A percentile compares a stretch with the other conserved stretches of the same genome.
Evolutionary conservation across 2,329 filamentous ascomycete genomes (phyloP).

Genomic region (Aspergillus sp.): DNA sequence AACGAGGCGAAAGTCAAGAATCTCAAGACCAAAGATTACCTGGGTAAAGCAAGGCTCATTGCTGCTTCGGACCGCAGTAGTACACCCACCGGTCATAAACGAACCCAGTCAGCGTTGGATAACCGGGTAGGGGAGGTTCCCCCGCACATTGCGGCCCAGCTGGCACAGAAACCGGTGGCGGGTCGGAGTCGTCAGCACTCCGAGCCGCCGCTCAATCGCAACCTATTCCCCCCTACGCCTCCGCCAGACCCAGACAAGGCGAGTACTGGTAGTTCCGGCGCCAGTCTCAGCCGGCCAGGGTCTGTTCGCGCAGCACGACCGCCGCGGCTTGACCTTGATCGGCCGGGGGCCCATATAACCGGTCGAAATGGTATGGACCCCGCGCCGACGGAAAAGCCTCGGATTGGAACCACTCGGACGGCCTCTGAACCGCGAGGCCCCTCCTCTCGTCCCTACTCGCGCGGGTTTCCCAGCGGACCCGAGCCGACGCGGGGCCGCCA

Average conservation of each 20-base stretch:
- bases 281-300: constrained; percentile 43
- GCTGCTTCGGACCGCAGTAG: constrained; percentile 80
- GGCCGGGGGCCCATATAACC: constrained; percentile 26
- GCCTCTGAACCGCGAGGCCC: constrained; percentile 53
- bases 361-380: constrained; percentile 34
- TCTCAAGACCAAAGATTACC: constrained; percentile 94
- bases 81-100: constrained; percentile 68
- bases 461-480: constrained; percentile 23
- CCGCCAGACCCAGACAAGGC: constrained; percentile 81
- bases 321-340: constrained; percentile 45
- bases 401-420: constrained; percentile 50
- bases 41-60: constrained; percentile 91
- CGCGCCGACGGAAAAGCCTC: constrained; percentile 35
- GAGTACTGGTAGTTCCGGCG: constrained; percentile 28
- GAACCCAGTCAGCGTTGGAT: constrained; percentile 49
- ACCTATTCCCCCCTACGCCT: constrained; percentile 95
- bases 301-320: constrained; percentile 50
- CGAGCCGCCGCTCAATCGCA: constrained; percentile 74
- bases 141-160: constrained; percentile 79
- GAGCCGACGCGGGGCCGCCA: constrained; percentile 33
- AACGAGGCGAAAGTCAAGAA: constrained; percentile 99
- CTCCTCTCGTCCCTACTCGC: constrained; percentile 33
- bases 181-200: constrained; percentile 78
- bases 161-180: constrained; percentile 81
- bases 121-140: constrained; percentile 81